phyloP scores from a whole-genome alignment of 2,329 filamentous ascomycete genomes.

The Pyrenophora seminiperda region DNA sequence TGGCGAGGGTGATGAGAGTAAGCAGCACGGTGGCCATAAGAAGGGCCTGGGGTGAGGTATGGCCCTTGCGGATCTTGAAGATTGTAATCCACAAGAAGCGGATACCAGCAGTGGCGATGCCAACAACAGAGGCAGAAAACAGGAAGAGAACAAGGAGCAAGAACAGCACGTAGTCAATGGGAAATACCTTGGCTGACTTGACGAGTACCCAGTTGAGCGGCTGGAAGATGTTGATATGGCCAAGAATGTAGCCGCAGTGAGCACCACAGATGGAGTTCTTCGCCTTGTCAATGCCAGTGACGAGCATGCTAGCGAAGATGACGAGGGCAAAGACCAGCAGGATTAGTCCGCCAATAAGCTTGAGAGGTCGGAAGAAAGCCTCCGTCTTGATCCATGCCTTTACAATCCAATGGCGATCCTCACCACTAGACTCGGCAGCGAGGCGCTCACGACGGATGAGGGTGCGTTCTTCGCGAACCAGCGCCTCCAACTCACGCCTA shows the following conservation, averaged over 20 bases:
- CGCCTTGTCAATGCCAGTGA: slow-evolving; percentile 94
- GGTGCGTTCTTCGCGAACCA: slow-evolving; percentile 89
- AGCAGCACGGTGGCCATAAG: slow-evolving; percentile 90
- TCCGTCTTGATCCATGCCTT: slow-evolving; percentile 79
- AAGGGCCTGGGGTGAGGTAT: slow-evolving; percentile 89
- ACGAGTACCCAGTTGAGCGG: slow-evolving; percentile 91
- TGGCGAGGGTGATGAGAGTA: slow-evolving; percentile 83
- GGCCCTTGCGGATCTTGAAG: slow-evolving; percentile 86
- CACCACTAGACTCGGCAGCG: slow-evolving; percentile 78
- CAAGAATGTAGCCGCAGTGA: slow-evolving; percentile 90
- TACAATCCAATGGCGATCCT: slow-evolving; percentile 75
- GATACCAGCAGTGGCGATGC: slow-evolving; percentile 85
- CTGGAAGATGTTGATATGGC: slow-evolving; percentile 88
- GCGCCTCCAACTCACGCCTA: slow-evolving; percentile 81
- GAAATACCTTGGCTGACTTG: slow-evolving; percentile 80
- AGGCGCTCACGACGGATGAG: slow-evolving; percentile 87
- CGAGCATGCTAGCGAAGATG: slow-evolving; percentile 89
- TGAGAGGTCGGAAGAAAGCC: slow-evolving; percentile 83
- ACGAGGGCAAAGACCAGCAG: slow-evolving; percentile 75
- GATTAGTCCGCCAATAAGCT: slow-evolving; percentile 81
- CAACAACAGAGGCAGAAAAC: slow-evolving; percentile 85
- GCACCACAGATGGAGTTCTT: slow-evolving; percentile 92
- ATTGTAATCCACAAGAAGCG: slow-evolving; percentile 94
- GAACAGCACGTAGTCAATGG: slow-evolving; percentile 90
- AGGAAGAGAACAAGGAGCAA: slow-evolving; percentile 82